Evolutionary conservation across 2,329 filamentous ascomycete species (phyloP), one percentile per base, ranked within the genome.

Genomic region (Sarocladiaceae sp.): DNA sequence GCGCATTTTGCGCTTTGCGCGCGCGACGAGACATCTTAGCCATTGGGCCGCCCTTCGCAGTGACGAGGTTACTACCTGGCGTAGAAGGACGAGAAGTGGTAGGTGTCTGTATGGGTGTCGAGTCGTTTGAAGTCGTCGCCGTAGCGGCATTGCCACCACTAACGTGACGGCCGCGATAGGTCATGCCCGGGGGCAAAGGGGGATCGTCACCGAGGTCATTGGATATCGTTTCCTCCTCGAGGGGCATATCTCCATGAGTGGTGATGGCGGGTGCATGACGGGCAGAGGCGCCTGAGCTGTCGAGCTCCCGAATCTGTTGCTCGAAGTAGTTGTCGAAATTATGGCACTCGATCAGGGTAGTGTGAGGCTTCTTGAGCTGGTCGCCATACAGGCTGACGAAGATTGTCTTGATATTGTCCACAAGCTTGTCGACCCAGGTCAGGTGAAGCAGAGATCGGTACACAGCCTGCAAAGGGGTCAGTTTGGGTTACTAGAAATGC

Each of bases 401-500:
- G 29, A 99, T 85, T 10, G 88, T 91, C 66, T 87, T 90, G 62
- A 97, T 90, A 63, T 97, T 96, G 64, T 97, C 93, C 59, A 99
- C 84, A 46, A 99, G 85, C 68, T 94, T 91, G 70, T 99, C 94
- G 58, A 97, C 90, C 94, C 95, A 99, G 12, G 89, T 92, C 8
- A 99, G 82, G 69, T 97, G 92, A 26, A 99, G 80, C 28, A 99
- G 83, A 35, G 92, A 97, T 66, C 96, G 89, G 70, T 99, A 99
- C 58, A 99, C 94, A 58, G 93, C 94, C 91, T 96, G 63, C 42
- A 50, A 48, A 44, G 52, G 33, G 52, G 11, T 50, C 20, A 44
- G 40, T 15, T 22, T 29, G 37, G 40, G 31, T 33, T 28, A 23
- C 2, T 44, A 11, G 22, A 11, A 26, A 8, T 22, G 15, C 22